These are phyloP conservation scores for Inga oerstediana DNA, from an alignment of 306 rosid species.

Conservation along the genomic window DNA sequence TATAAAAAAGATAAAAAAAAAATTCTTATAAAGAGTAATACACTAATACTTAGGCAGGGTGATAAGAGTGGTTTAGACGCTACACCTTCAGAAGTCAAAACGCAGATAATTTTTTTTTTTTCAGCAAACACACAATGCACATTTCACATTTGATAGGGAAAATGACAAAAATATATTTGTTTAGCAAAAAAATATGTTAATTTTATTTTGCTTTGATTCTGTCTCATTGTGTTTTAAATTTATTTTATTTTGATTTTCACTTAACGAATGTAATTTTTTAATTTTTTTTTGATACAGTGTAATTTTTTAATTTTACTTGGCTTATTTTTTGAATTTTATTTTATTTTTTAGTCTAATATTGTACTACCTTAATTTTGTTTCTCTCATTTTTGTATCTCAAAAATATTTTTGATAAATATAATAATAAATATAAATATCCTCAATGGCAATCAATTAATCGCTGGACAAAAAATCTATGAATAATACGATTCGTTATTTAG, in stretches of 20 bases:
- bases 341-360: not conserved
- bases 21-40: too few relatives aligned
- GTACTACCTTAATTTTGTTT: not conserved
- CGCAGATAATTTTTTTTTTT: not conserved
- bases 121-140: not conserved
- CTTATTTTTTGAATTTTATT: not conserved
- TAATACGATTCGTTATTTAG: too few relatives aligned
- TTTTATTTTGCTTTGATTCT: too few relatives aligned
- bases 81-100: not conserved
- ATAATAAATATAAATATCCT: not conserved
- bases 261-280: not conserved
- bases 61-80: not conserved
- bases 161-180: not conserved
- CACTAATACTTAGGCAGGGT: too few relatives aligned
- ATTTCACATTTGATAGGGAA: not conserved
- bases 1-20: too few relatives aligned
- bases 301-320: not conserved
- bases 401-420: too few relatives aligned
- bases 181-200: not conserved
- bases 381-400: not conserved
- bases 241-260: too few relatives aligned
- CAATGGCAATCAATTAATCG: not conserved
- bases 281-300: too few relatives aligned
- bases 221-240: too few relatives aligned
- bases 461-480: too few relatives aligned